Percentiles rank a stretch among this genome's conserved stretches.
These are phyloP conservation scores for Ceriops zippeliana DNA, from an alignment of 345 rosid genomes.

Conservation along the genomic window DNA sequence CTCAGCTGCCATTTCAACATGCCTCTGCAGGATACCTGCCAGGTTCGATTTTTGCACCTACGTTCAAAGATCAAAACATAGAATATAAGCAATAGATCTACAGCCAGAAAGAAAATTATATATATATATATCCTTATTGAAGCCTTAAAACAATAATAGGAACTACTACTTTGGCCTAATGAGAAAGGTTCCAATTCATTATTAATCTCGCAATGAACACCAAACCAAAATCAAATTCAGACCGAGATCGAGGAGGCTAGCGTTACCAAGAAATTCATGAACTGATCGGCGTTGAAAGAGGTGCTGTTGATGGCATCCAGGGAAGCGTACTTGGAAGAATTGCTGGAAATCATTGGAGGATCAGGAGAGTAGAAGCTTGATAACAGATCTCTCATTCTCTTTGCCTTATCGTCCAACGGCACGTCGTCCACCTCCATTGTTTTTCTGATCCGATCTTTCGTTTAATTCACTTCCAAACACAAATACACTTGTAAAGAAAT, in stretches of 20 bases:
- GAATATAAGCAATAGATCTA: not conserved
- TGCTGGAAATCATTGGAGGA: slow-evolving; percentile 52
- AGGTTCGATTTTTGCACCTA: slow-evolving; percentile 78
- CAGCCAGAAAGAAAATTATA: not conserved
- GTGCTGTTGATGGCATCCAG: slow-evolving; percentile 73
- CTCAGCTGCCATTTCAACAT: slow-evolving; percentile 97
- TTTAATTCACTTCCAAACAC: not conserved
- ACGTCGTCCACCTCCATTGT: slow-evolving; percentile 61
- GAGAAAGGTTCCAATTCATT: not conserved
- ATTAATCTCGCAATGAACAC: not conserved
- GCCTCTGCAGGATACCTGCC: slow-evolving; percentile 84
- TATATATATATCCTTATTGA: too few relatives aligned
- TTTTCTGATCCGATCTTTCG: not conserved
- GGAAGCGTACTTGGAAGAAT: slow-evolving; percentile 42
- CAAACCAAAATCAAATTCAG: not conserved
- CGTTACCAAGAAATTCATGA: slow-evolving; percentile 86
- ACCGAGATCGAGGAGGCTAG: not conserved
- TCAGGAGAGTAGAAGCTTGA: slow-evolving; percentile 96
- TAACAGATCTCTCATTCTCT: slow-evolving; percentile 97
- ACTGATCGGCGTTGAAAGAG: slow-evolving; percentile 84
- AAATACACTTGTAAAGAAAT: not conserved
- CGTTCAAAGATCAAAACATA: slow-evolving; percentile 1
- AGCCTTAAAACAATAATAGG: too few relatives aligned
- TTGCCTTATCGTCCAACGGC: slow-evolving; percentile 95
- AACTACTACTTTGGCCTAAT: too few relatives aligned